Base-by-base conservation (phyloP, 2,329 filamentous ascomycete genomes). In the Magnaporthiopsis poae region DNA sequence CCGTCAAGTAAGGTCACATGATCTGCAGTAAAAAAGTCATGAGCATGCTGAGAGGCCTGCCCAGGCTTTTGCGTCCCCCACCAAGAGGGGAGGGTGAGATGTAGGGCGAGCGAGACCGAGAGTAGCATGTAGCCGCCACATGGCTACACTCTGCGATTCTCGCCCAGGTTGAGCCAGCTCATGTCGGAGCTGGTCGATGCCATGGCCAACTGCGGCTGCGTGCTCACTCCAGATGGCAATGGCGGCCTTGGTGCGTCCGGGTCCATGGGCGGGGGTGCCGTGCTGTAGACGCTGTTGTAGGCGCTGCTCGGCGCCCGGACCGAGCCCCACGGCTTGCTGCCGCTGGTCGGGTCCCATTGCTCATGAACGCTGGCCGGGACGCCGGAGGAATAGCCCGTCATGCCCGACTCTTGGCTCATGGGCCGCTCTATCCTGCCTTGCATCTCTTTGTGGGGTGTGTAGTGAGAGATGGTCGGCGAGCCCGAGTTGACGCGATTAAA, bases 121-220 rank as follows among this genome's bases (percentile, higher is more conserved):
- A 39, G n/a, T 21, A 46, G n/a, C 12, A 29, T 25, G 61, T 27
- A n/a, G n/a, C 5, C 2, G 21, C 11, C 61, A 39, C 46, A 25
- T 27, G n/a, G 35, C n/a, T 39, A 29, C 25, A 46, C 25, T 5
- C 39, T 25, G 35, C 39, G 35, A 9, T 63, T 63, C 56, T 84
- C 83, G 62, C 86, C 87, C 25, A 92, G 80, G 73, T 92, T 92
- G 69, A 93, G 77, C 90, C 90, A 93, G 77, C 88, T 91, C 88
- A 92, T 90, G 75, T 92, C 90, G 64, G 82, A 83, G 15, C 83
- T 81, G 8, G 79, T 79, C 33, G 80, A 75, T 63, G 83, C 80
- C 76, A 78, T 81, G 29, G 78, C 75, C 36, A 85, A 77, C 71
- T 83, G 83, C 25, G 82, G 81, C 70, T 84, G 81, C 65, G 75